These are phyloP conservation scores for Dothidotthia symphoricarpi DNA, from an alignment of 2,329 filamentous ascomycete genomes.

Conservation along the genomic window DNA sequence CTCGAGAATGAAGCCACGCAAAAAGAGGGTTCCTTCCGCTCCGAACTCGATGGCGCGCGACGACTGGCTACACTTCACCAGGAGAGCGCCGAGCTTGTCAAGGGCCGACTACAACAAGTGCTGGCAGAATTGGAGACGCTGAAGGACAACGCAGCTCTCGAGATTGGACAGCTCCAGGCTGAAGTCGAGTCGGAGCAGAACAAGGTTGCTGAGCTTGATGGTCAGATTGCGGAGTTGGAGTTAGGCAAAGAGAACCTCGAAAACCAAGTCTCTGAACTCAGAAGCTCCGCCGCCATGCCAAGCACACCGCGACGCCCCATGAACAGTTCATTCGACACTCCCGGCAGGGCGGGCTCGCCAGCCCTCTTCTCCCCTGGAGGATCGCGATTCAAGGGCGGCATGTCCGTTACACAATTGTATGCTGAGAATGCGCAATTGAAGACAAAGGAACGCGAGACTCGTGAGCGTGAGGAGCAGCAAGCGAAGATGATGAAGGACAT, in stretches of 20 bases:
- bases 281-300: conserved; percentile 41
- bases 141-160: conserved; percentile 65
- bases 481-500: conserved; percentile 79
- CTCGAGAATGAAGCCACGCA: conserved; percentile 79
- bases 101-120: conserved; percentile 67
- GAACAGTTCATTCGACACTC: conserved; percentile 53
- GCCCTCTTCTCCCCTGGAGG: conserved; percentile 55
- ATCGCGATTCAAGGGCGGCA: conserved; percentile 53
- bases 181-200: conserved; percentile 54
- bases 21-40: conserved; percentile 80
- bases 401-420: conserved; percentile 63
- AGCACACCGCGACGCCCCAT: conserved; percentile 55
- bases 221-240: conserved; percentile 64
- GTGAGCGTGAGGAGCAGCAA: conserved; percentile 71
- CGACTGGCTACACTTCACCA: conserved; percentile 80
- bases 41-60: conserved; percentile 77
- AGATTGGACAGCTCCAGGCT: conserved; percentile 50
- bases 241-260: conserved; percentile 60
- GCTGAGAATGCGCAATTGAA: conserved; percentile 64
- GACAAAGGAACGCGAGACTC: conserved; percentile 70
- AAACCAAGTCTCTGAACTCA: conserved; percentile 49
- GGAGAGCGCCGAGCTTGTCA: conserved; percentile 70
- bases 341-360: conserved; percentile 52
- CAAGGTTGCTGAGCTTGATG: conserved; percentile 62
- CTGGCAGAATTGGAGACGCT: conserved; percentile 63